Conservation (phyloP, 768 basidiomycete species). For the Saitozyma sp. region DNA sequence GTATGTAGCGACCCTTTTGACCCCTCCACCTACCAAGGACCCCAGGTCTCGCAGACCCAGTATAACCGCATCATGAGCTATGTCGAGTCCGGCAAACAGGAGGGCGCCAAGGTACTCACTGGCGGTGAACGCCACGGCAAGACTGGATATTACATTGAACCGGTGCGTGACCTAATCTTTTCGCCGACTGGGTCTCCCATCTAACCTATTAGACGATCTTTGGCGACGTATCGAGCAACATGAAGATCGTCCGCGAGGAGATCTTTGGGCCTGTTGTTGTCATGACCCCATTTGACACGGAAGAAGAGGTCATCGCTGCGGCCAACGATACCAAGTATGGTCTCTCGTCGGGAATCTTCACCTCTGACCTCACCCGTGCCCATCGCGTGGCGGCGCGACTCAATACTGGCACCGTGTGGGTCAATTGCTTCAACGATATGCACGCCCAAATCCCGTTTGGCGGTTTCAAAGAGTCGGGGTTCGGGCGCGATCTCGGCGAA, state of each 20-base stretch:
- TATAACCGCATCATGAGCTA: constrained; percentile 65
- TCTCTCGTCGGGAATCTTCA: constrained; percentile 75
- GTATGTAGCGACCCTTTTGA: constrained; percentile 66
- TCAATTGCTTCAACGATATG: constrained; percentile 55
- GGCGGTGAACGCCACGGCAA: constrained; percentile 71
- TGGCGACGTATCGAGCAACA: constrained; percentile 66
- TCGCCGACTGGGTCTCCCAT: no score
- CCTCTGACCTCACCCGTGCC: constrained; percentile 72
- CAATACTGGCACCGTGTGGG: constrained; percentile 67
- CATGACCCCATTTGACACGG: constrained; percentile 77
- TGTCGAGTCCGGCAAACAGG: constrained; percentile 71
- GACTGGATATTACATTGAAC: constrained; percentile 75
- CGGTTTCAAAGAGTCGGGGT: constrained; percentile 76
- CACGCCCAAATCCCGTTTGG: constrained; percentile 86
- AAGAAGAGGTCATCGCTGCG: constrained; percentile 67
- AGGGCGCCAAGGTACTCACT: constrained; percentile 64
- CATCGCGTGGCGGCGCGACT: constrained; percentile 70
- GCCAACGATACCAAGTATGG: constrained; percentile 90
- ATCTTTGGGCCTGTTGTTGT: constrained; percentile 95
- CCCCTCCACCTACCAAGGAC: constrained; percentile 71
- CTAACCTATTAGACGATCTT: constrained; percentile 72
- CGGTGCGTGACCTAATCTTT: constrained; percentile 21
- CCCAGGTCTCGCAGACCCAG: constrained; percentile 64
- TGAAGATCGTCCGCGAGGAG: constrained; percentile 84
- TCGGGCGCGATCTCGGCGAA: constrained; percentile 79